phyloP scores from a whole-genome alignment of 805 yeast species.

The Ogataea philodendri region DNA sequence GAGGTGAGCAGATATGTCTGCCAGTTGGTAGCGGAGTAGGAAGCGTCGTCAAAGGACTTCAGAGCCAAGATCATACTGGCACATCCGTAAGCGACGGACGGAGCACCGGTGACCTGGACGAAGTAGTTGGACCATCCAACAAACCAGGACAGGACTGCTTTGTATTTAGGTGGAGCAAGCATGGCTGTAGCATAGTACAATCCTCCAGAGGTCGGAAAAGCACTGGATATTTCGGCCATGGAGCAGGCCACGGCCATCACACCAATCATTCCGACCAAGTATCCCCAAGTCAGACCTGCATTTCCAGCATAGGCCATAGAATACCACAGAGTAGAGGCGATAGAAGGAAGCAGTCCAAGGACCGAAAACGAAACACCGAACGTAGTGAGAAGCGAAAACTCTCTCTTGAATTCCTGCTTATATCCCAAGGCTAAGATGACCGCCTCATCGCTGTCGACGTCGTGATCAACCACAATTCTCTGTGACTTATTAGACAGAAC shows the following conservation, averaged over 20 bases:
- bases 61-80: constrained; percentile 57
- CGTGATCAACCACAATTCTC: constrained; percentile 43
- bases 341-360: constrained; percentile 60
- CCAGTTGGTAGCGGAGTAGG: constrained; percentile 44
- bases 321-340: constrained; percentile 58
- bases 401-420: constrained; percentile 62
- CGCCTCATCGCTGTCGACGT: constrained; percentile 48
- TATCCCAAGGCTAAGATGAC: constrained; percentile 56
- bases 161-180: constrained; percentile 52
- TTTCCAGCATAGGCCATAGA: constrained; percentile 60
- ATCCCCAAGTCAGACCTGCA: constrained; percentile 62
- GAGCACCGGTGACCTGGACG: constrained; percentile 60
- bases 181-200: constrained; percentile 65
- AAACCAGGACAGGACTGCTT: constrained; percentile 56
- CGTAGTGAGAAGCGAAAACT: constrained; percentile 53
- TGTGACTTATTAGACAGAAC: constrained; percentile 26
- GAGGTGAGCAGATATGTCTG: constrained; percentile 50
- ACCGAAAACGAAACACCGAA: constrained; percentile 66
- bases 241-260: constrained; percentile 55
- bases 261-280: constrained; percentile 53
- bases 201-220: constrained; percentile 66
- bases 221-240: constrained; percentile 61
- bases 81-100: constrained; percentile 57
- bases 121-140: constrained; percentile 64
- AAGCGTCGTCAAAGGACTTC: constrained; percentile 39